Base-by-base conservation (phyloP, 768 basidiomycete species). In the Mycena indigotica region DNA sequence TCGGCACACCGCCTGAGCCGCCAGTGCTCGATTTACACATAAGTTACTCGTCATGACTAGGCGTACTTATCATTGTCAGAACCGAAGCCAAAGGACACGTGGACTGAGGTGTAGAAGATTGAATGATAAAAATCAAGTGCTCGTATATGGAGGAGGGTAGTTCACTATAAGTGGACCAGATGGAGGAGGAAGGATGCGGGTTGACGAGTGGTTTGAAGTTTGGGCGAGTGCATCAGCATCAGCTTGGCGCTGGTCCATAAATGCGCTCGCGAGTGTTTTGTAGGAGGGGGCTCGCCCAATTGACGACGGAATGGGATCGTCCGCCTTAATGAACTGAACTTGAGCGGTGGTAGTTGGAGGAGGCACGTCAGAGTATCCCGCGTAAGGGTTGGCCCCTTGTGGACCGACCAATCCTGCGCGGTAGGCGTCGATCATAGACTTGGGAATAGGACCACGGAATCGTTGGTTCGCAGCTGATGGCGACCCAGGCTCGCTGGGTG, bases 381-480 rank as follows among this genome's bases (percentile, higher is more conserved):
- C n/a, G n/a, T n/a, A n/a, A n/a, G n/a, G n/a, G n/a, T n/a, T n/a
- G 8, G 32, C 32, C 8, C 10, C 10, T 17, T 17, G 10, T 8
- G 32, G 32, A 35, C 46, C 46, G 25, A 28, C 25, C 24, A 48
- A 35, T 16, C 28, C 54, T 19, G 44, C 38, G 13, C 49, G 53
- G 28, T 39, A 21, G n/a, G 55, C 41, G 48, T 62, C 57, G 17
- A 32, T 53, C 61, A 62, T 62, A 17, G 51, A 30, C 35, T 57
- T 63, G 19, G 57, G 57, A 21, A 52, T 41, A 17, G 52, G 50
- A 24, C 52, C 38, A 3, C 62, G 54, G 50, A 58, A 58, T 1
- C 61, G 61, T 39, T 50, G 46, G 6, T 26, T 26, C 13, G 46
- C 24, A 28, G 12, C 5, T 25, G 46, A 23, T 4, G 46, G 46